Percentiles rank a stretch among this genome's conserved stretches.
phyloP scores from a whole-genome alignment of 352 stramenopile genomes.

The Pythium plurisporium region DNA sequence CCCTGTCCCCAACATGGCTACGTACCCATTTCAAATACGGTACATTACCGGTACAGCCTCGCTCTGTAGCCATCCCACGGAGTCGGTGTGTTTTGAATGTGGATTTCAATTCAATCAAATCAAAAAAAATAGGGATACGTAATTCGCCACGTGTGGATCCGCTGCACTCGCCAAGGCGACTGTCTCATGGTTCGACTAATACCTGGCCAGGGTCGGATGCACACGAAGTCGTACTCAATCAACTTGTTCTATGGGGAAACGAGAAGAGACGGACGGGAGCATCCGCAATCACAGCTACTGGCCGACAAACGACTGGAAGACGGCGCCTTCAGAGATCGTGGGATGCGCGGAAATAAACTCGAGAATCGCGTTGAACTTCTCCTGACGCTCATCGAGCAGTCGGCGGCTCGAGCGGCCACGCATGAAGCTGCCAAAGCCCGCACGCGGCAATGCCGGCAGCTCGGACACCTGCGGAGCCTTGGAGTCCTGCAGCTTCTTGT shows the following conservation, averaged over 20 bases:
- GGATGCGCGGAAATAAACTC: slow-evolving; percentile 39
- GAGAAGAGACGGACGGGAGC: background rate
- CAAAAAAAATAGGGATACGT: too few relatives aligned
- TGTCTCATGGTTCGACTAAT: too few relatives aligned
- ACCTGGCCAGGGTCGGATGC: background rate
- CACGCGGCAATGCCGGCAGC: slow-evolving; percentile 34
- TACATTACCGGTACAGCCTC: too few relatives aligned
- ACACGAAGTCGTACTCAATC: background rate
- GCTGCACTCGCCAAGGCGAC: too few relatives aligned
- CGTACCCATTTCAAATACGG: background rate
- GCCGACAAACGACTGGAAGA: slow-evolving; percentile 42
- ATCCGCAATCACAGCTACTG: slow-evolving; percentile 1
- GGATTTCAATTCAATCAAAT: too few relatives aligned
- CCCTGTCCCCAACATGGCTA: background rate
- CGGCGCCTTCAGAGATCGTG: slow-evolving; percentile 32
- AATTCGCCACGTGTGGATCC: background rate
- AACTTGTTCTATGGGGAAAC: slow-evolving; percentile 2
- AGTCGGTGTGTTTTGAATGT: too few relatives aligned
- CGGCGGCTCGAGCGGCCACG: slow-evolving; percentile 42
- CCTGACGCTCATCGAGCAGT: slow-evolving; percentile 36
- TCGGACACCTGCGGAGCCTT: slow-evolving; percentile 26
- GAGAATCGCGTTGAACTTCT: slow-evolving; percentile 43
- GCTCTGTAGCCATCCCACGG: too few relatives aligned
- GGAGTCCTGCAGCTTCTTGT: slow-evolving; percentile 33
- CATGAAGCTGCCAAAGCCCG: slow-evolving; percentile 41